Percentiles rank a stretch among this genome's conserved stretches.
These are phyloP conservation scores for Plasmodium gaboni DNA, from an alignment of 169 alveolate genomes.

Conservation along the genomic window DNA sequence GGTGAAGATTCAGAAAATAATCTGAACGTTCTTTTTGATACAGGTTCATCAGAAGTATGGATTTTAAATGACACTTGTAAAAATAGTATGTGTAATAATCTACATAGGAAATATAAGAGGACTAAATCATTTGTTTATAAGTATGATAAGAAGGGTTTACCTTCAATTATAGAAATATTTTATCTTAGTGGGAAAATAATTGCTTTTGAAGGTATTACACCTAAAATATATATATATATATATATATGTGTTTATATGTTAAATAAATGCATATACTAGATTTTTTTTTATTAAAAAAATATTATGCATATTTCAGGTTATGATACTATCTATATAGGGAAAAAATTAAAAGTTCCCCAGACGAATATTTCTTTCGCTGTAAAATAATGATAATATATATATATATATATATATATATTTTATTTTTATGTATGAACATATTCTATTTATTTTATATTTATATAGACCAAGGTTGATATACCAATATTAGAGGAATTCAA, in stretches of 20 bases:
- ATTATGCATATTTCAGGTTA: slow-evolving; percentile 36
- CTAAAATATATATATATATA: no score
- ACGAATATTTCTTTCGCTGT: slow-evolving; percentile 75
- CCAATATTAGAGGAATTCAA: slow-evolving; percentile 67
- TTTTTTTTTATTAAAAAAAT: not conserved
- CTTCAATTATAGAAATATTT: slow-evolving; percentile 39
- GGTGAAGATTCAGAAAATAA: slow-evolving; percentile 75
- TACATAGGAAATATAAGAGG: slow-evolving; percentile 55
- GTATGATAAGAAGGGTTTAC: slow-evolving; percentile 55
- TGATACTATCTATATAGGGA: slow-evolving; percentile 53
- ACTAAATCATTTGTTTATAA: slow-evolving; percentile 57
- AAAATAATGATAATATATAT: not conserved
- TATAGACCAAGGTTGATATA: slow-evolving; percentile 64
- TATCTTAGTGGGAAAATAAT: slow-evolving; percentile 65
- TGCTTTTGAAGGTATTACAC: slow-evolving; percentile 62
- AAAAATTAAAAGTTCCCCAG: slow-evolving; percentile 27
- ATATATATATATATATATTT: not conserved
- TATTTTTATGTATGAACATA: not conserved
- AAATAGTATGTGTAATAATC: slow-evolving; percentile 14
- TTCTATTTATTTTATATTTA: no score
- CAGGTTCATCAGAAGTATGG: slow-evolving; percentile 88
- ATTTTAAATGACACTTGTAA: slow-evolving; percentile 79
- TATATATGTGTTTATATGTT: no score
- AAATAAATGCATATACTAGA: no score
- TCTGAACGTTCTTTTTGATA: slow-evolving; percentile 85